Base-by-base conservation (phyloP, 129 eudicot genomes). In the Logfia minima region DNA sequence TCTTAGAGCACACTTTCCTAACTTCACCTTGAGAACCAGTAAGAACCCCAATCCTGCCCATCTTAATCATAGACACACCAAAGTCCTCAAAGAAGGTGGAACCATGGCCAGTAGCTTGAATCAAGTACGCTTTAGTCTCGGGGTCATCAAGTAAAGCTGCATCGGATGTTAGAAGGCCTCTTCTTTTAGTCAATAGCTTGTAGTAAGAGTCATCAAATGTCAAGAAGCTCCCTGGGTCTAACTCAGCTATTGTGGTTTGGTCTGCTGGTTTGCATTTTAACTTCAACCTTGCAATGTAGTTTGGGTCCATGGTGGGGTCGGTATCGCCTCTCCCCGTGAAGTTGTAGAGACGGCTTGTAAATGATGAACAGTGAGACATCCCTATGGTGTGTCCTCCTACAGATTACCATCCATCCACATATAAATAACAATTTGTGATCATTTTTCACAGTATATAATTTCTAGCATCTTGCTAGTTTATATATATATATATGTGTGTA, bases 341-440 rank as follows among this genome's bases (percentile, higher is more conserved):
- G 79, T 91, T 91, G 90, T 91, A 88, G 4, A 91, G 75, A 1
- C 95, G 83, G 62, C 29, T 75, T 4, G 19, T 59, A 63, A 91
- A 83, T 32, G 87, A 53, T 3, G 86, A 31, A 68, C 97, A 89
- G 56, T 85, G 90, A 35, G 95, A 82, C 19, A 65, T 77, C 22
- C 97, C 97, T 8, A 89, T 82, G 22, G 97, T 91, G 73, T 91
- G 97, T 5, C 87, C 84, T 21, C 88, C 97, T 88, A 51, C 23
- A 63, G 35, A 52, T 14, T 10, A 58, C 7, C 34, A 63, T 14
- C 68, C n/a, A 64, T 64, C 8, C 8, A 24, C n/a, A 26, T 26
- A 35, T 35, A 35, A 34, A 34, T 34, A 4, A 5, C 6, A 34
- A 34, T 34, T 34, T 34, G 6, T 34, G 37, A 34, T 34, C 37